phyloP scores from a whole-genome alignment of 2,329 filamentous ascomycete species.

The Colletotrichum theobromicola region DNA sequence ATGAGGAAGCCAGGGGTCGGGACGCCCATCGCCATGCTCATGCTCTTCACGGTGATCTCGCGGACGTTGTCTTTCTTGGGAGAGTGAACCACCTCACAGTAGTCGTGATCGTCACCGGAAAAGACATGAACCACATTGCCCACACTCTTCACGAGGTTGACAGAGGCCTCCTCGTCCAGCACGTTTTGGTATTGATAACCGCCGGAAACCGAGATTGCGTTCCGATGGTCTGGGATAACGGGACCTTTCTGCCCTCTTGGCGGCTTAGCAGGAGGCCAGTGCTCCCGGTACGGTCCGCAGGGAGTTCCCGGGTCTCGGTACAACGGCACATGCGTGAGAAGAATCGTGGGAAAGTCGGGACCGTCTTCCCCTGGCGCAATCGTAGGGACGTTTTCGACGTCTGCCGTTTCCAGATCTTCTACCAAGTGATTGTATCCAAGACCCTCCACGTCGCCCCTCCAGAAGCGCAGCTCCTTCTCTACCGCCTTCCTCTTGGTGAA shows the following conservation, averaged over 20 bases:
- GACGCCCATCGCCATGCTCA: conserved; percentile 97
- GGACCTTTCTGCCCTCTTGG: conserved; percentile 61
- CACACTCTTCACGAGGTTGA: conserved; percentile 75
- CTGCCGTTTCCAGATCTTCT: conserved; percentile 53
- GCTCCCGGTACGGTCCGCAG: conserved; percentile 86
- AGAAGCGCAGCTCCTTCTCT: conserved; percentile 69
- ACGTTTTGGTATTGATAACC: conserved; percentile 99
- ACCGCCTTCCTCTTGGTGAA: conserved; percentile 70
- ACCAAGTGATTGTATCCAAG: conserved; percentile 63
- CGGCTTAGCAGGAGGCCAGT: conserved; percentile 73
- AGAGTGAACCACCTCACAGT: conserved; percentile 87
- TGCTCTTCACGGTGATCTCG: conserved; percentile 95
- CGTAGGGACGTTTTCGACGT: conserved; percentile 41
- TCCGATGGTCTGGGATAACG: conserved; percentile 69
- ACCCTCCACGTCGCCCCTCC: conserved; percentile 64
- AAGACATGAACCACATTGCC: conserved; percentile 88
- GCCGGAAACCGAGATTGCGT: conserved; percentile 76
- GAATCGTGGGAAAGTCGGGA: conserved; percentile 80
- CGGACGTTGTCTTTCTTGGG: conserved; percentile 67
- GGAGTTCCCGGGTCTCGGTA: conserved; percentile 83
- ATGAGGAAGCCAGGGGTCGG: conserved; percentile 85
- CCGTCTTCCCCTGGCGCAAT: conserved; percentile 48
- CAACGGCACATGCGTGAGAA: conserved; percentile 90
- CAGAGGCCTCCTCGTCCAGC: conserved; percentile 76
- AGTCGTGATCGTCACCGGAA: conserved; percentile 97